These are phyloP conservation scores for Populus trichocarpa DNA, from an alignment of 441 rosid genomes.

Conservation along the genomic window DNA sequence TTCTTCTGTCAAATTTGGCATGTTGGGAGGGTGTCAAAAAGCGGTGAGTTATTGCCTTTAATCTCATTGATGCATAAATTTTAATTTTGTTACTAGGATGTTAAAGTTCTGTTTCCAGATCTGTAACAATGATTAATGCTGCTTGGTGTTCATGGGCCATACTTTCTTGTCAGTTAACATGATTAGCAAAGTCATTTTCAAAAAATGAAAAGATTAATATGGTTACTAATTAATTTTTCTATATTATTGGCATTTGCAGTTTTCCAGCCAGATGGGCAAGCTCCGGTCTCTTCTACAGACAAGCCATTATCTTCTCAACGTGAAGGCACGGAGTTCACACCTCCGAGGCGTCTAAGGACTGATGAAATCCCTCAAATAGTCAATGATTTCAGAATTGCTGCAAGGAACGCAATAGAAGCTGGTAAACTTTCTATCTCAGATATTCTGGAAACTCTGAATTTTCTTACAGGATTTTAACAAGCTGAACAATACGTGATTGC, in stretches of 20 bases:
- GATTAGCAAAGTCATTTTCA: too few relatives aligned
- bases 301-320: slow-evolving; percentile 16
- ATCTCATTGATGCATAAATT: not conserved
- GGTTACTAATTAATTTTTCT: too few relatives aligned
- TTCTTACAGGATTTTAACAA: too few relatives aligned
- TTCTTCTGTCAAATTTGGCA: not conserved
- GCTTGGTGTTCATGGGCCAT: too few relatives aligned
- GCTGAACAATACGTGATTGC: too few relatives aligned
- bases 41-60: not conserved
- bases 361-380: slow-evolving; percentile 31
- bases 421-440: not conserved
- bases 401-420: slow-evolving; percentile 33
- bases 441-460: too few relatives aligned
- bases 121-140: not conserved
- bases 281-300: slow-evolving; percentile 23
- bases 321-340: slow-evolving; percentile 15
- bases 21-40: not conserved
- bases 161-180: too few relatives aligned
- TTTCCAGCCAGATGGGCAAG: slow-evolving; percentile 26
- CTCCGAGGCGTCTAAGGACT: slow-evolving; percentile 24
- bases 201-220: too few relatives aligned
- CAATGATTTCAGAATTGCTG: slow-evolving; percentile 32
- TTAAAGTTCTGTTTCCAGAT: too few relatives aligned
- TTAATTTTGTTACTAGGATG: too few relatives aligned
- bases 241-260: not conserved